phyloP scores from a whole-genome alignment of 2,329 filamentous ascomycete genomes.

The Helotiales sp. region DNA sequence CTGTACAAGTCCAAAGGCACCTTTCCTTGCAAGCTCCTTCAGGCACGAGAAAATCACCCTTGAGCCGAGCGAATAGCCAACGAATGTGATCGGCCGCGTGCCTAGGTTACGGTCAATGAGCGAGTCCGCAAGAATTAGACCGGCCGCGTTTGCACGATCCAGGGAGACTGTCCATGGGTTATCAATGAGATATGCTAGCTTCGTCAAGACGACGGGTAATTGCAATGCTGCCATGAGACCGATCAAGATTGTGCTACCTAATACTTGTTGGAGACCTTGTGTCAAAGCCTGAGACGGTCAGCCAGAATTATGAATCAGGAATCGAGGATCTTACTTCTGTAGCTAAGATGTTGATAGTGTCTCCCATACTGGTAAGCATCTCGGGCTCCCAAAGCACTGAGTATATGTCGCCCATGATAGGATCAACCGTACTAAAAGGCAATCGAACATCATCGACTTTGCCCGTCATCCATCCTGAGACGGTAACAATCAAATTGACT shows the following conservation, averaged over 20 bases:
- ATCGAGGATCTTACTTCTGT: constrained; percentile 71
- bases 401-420: constrained; percentile 97
- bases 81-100: constrained; percentile 85
- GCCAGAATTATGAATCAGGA: background rate
- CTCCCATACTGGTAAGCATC: constrained; percentile 96
- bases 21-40: constrained; percentile 79
- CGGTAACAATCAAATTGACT: constrained; percentile 91
- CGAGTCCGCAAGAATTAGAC: constrained; percentile 91
- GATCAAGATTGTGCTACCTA: constrained; percentile 85
- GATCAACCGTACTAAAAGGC: constrained; percentile 94
- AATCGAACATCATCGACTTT: constrained; percentile 95
- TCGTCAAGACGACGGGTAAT: constrained; percentile 88
- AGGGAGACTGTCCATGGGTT: constrained; percentile 98
- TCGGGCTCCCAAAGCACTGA: constrained; percentile 97
- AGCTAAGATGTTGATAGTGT: constrained; percentile 96
- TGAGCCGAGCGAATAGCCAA: constrained; percentile 91
- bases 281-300: constrained; percentile 73
- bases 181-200: constrained; percentile 93
- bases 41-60: constrained; percentile 92
- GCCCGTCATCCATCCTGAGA: constrained; percentile 98
- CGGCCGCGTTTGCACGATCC: constrained; percentile 83
- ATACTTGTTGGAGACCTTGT: constrained; percentile 91
- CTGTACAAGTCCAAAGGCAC: constrained; percentile 83
- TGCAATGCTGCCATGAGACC: constrained; percentile 91
- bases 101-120: constrained; percentile 89